phyloP scores from a whole-genome alignment of 177 flowering plant species.

The Telopea speciosissima region DNA sequence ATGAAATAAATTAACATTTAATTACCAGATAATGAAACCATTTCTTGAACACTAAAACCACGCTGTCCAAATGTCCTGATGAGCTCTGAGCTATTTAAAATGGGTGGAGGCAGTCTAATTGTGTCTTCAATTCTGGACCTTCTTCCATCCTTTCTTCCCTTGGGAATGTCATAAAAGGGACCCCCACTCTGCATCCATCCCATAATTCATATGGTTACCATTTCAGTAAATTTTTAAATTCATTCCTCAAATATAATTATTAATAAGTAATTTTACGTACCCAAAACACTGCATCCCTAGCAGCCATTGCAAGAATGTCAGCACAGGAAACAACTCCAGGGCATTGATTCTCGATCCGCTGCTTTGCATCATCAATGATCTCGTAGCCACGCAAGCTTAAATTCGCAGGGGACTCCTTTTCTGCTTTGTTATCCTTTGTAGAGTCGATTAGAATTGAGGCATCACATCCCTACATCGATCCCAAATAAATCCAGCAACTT shows the following conservation, averaged over 20 bases:
- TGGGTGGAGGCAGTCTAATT: slow-evolving; percentile 56
- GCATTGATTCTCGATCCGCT: slow-evolving; percentile 50
- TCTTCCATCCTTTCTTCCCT: slow-evolving; percentile 83
- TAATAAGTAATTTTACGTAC: no score
- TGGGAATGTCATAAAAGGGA: slow-evolving; percentile 68
- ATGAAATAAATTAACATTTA: no score
- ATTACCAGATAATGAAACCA: slow-evolving; percentile 94
- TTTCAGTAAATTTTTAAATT: no score
- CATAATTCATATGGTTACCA: no score
- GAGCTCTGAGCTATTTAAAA: slow-evolving; percentile 55
- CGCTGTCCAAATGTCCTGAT: slow-evolving; percentile 46
- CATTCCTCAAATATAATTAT: no score
- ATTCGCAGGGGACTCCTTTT: slow-evolving; percentile 78
- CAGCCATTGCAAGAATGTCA: slow-evolving; percentile 65
- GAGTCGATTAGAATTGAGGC: slow-evolving; percentile 68
- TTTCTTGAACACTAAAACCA: slow-evolving; percentile 64
- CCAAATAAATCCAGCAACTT: no score
- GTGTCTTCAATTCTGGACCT: slow-evolving; percentile 84
- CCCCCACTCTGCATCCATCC: slow-evolving; percentile 58
- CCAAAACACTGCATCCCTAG: slow-evolving; percentile 64
- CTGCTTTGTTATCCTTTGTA: slow-evolving; percentile 64
- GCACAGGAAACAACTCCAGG: slow-evolving; percentile 50
- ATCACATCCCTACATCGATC: slow-evolving; percentile 69
- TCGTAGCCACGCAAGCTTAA: slow-evolving; percentile 68
- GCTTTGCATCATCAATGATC: slow-evolving; percentile 53